Conservation (phyloP, 2,329 filamentous ascomycete genomes). For the Xylaria sp. region DNA sequence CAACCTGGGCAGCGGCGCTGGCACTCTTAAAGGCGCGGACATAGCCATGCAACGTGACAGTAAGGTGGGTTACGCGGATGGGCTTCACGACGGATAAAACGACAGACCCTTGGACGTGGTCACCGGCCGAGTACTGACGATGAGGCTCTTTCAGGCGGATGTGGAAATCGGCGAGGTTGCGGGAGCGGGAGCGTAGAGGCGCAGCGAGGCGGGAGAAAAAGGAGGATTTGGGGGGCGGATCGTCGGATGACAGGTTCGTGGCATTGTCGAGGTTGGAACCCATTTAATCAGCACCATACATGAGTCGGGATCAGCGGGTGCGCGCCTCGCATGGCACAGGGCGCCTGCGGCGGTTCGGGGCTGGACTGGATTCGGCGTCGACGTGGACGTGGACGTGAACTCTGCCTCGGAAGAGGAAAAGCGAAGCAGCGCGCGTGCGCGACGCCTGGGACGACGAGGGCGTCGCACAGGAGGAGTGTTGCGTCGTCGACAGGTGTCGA, state of each 20-base stretch:
- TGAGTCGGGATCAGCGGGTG: slow-evolving; percentile 32
- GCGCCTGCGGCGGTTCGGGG: slow-evolving; percentile 35
- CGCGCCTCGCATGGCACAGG: slow-evolving; percentile 50
- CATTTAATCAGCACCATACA: slow-evolving; percentile 56
- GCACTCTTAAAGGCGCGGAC: slow-evolving; percentile 82
- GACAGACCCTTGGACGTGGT: slow-evolving; percentile 78
- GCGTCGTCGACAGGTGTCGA: slow-evolving; percentile 5
- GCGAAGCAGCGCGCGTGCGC: slow-evolving; percentile 22
- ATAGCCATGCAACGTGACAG: slow-evolving; percentile 80
- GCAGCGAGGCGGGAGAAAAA: slow-evolving; percentile 66
- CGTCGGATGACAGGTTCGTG: slow-evolving; percentile 53
- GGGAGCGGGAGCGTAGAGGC: slow-evolving; percentile 64
- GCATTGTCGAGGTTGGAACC: slow-evolving; percentile 57
- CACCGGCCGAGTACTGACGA: slow-evolving; percentile 79
- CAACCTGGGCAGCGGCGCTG: slow-evolving; percentile 63
- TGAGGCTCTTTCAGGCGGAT: slow-evolving; percentile 82
- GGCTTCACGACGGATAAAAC: slow-evolving; percentile 79
- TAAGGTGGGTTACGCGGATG: slow-evolving; percentile 81
- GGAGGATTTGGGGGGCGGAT: slow-evolving; percentile 55
- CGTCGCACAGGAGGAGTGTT: slow-evolving; percentile 15
- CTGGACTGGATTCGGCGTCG: slow-evolving; percentile 4
- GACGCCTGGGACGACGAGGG: slow-evolving; percentile 16
- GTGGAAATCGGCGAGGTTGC: slow-evolving; percentile 81
- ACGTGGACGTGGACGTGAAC: background rate
- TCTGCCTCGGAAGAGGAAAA: background rate